A percentile compares a stretch with the other conserved stretches of the same genome.
phyloP scores from a whole-genome alignment of 2,329 filamentous ascomycete genomes.

The Hymenoscyphus fructigenus region DNA sequence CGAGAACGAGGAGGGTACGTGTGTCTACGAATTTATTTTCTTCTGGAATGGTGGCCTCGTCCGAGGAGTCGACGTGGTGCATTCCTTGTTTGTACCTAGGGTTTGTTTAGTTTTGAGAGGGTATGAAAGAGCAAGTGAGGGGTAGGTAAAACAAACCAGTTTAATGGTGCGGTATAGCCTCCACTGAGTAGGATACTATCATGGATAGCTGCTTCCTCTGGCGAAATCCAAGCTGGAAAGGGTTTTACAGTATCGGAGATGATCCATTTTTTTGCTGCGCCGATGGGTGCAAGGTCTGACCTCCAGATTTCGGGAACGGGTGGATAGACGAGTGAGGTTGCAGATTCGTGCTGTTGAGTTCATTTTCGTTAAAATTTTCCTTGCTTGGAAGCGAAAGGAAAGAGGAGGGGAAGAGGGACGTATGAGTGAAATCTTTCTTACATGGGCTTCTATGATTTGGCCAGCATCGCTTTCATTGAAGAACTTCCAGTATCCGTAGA shows the following conservation, averaged over 20 bases:
- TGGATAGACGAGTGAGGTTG: not conserved
- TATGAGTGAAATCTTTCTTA: not conserved
- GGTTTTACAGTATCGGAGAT: not conserved
- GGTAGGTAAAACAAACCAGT: not conserved
- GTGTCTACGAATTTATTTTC: not conserved
- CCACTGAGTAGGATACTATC: not conserved
- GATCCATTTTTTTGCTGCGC: conserved; percentile 4
- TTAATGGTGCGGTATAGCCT: conserved; percentile 3
- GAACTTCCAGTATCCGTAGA: conserved; percentile 21
- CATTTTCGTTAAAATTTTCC: not conserved
- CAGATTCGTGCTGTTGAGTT: not conserved
- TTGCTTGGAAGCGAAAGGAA: not conserved
- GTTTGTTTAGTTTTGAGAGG: too few relatives aligned
- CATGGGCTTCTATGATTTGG: conserved; percentile 5
- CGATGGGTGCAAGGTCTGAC: conserved; percentile 2
- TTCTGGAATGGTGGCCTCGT: not conserved
- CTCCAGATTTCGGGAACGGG: not conserved
- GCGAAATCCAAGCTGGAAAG: not conserved
- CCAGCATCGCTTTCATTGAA: conserved; percentile 19
- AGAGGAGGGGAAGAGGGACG: not conserved
- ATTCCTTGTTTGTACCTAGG: conserved; percentile 7
- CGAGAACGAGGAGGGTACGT: conserved; percentile 1
- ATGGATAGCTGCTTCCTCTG: conserved; percentile 1
- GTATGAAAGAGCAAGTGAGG: not conserved
- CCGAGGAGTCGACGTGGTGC: not conserved